Evolutionary conservation across 768 basidiomycete species (phyloP).

Genomic region (Pleurotus djamor): DNA sequence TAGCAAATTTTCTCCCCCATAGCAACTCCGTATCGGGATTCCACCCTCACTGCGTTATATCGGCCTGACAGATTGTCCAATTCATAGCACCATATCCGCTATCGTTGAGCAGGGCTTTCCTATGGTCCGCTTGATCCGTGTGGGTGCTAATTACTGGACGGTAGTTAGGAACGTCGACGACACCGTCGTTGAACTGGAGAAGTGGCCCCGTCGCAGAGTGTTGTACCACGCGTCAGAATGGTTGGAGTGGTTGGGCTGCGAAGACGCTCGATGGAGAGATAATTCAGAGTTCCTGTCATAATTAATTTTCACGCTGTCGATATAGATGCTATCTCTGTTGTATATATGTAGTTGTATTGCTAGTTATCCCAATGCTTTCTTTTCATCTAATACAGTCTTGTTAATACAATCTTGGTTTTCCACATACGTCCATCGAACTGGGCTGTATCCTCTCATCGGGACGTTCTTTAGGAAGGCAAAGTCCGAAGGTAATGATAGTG

Average conservation of each 20-base stretch:
- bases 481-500: background rate
- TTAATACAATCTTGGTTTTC: no score
- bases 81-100: slow-evolving; percentile 31
- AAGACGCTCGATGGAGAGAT: slow-evolving; percentile 41
- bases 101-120: slow-evolving; percentile 63
- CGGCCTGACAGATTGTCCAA: slow-evolving; percentile 47
- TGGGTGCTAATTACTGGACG: slow-evolving; percentile 56
- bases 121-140: slow-evolving; percentile 51
- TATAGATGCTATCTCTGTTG: background rate
- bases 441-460: no score
- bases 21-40: slow-evolving; percentile 62
- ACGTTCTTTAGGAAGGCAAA: background rate
- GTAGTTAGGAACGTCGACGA: slow-evolving; percentile 30
- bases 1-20: background rate
- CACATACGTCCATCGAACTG: no score
- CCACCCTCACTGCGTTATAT: slow-evolving; percentile 54
- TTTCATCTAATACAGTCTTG: no score
- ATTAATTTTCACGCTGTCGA: background rate
- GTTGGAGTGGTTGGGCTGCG: slow-evolving; percentile 65
- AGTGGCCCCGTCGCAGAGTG: slow-evolving; percentile 54
- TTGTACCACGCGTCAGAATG: slow-evolving; percentile 55
- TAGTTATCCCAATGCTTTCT: no score
- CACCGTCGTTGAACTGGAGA: slow-evolving; percentile 31
- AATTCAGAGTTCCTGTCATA: slow-evolving; percentile 1
- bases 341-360: no score